Base-by-base conservation (phyloP, 176 grass and related monocot species). In the Oropetium thomaeum region DNA sequence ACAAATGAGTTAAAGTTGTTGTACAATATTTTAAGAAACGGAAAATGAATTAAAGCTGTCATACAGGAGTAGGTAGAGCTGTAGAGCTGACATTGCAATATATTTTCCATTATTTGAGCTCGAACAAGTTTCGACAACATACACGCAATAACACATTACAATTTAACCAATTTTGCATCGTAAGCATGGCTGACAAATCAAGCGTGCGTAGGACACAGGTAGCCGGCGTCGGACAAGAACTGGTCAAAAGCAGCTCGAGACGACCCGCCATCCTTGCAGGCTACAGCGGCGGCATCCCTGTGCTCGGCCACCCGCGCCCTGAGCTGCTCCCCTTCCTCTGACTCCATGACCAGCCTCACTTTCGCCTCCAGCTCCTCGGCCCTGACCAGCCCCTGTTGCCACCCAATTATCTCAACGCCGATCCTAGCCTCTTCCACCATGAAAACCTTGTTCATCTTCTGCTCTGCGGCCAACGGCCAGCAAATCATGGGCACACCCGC, bases 371-470 rank as follows among this genome's bases (percentile, higher is more conserved):
- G 28, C 76, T 84, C 81, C 33, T 9, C 44, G 0, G 81, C 81
- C 4, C 0, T 40, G 7, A 84, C 86, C 14, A 80, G 10, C 8
- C 69, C 81, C 0, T 23, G 7, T 1, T 72, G 40, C 62, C 42
- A 89, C 0, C 80, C 86, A 4, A 3, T 58, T n/a, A 89, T 39
- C 29, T 61, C 79, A 45, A 41, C 64, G 13, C 73, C 90, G 39
- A 83, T 8, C 70, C 38, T 5, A 48, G 76, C 42, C 27, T 80
- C 82, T 33, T 82, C 87, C 13, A 76, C 68, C 66, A 93, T 45
- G 58, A 79, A 22, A 33, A 89, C 31, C 87, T 67, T 88, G 76
- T 92, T 92, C 68, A 88, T 45, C 20, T 68, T 87, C 81, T 92
- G 85, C 82, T 92, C 85, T n/a, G 89, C 28, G 48, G 63, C 81